Evolutionary conservation across 2,329 filamentous ascomycete genomes (phyloP).

Genomic region (Herpomyces periplanetae): DNA sequence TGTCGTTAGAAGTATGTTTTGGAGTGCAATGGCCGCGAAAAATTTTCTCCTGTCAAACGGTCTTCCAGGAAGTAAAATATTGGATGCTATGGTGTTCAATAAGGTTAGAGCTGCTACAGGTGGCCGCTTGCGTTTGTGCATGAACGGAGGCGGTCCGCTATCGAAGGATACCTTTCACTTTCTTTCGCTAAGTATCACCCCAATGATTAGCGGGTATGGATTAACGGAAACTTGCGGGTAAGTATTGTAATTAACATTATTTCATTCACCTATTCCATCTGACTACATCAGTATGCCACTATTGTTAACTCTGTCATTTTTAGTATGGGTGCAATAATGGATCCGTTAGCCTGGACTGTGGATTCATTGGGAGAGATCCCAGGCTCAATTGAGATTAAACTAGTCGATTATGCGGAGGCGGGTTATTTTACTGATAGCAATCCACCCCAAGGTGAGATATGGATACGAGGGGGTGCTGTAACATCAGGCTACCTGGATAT

Average conservation of each 20-base stretch:
- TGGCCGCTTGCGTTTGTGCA: slow-evolving; percentile 45
- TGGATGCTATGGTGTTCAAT: slow-evolving; percentile 58
- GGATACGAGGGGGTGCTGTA: slow-evolving; percentile 38
- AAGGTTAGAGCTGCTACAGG: slow-evolving; percentile 70
- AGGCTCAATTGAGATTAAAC: slow-evolving; percentile 43
- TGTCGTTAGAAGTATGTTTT: slow-evolving; percentile 41
- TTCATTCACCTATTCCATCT: background rate
- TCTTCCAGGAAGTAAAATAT: slow-evolving; percentile 16
- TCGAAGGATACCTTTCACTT: slow-evolving; percentile 58
- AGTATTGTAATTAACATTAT: slow-evolving; percentile 2
- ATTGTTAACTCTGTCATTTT: slow-evolving; percentile 7
- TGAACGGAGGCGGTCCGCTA: slow-evolving; percentile 79
- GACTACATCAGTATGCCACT: slow-evolving; percentile 7
- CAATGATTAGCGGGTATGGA: slow-evolving; percentile 79
- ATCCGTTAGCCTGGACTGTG: slow-evolving; percentile 48
- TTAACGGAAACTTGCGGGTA: slow-evolving; percentile 53
- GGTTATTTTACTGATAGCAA: slow-evolving; percentile 34
- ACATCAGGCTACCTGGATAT: slow-evolving; percentile 46
- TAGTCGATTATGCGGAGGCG: slow-evolving; percentile 62
- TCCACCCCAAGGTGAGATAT: slow-evolving; percentile 66
- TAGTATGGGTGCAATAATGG: slow-evolving; percentile 33
- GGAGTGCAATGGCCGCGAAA: slow-evolving; percentile 20
- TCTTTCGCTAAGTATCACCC: slow-evolving; percentile 59
- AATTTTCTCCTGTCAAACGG: slow-evolving; percentile 17
- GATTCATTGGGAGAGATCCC: slow-evolving; percentile 37